Evolutionary conservation across 768 basidiomycete species (phyloP).

Genomic region (Mycena capillaripes): DNA sequence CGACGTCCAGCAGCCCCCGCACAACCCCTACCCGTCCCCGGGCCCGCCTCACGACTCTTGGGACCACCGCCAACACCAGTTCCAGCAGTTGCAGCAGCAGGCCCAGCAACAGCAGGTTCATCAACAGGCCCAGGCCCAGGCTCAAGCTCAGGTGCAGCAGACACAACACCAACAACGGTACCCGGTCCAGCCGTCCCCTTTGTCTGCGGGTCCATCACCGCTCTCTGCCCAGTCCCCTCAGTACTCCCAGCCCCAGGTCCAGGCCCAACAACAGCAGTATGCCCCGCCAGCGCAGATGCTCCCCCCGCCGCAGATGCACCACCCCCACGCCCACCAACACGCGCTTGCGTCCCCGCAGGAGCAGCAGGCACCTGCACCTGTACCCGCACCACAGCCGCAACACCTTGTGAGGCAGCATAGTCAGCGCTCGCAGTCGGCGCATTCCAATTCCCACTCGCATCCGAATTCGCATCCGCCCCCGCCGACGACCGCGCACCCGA

Average conservation of each 20-base stretch:
- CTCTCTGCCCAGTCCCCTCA: background rate
- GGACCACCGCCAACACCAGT: slow-evolving; percentile 50
- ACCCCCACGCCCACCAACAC: slow-evolving; percentile 1
- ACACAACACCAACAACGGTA: slow-evolving; percentile 2
- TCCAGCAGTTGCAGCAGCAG: slow-evolving; percentile 44
- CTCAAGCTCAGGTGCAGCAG: background rate
- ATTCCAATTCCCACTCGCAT: slow-evolving; percentile 39
- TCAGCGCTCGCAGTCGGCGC: slow-evolving; percentile 14
- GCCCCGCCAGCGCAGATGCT: slow-evolving; percentile 7
- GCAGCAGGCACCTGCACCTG: background rate
- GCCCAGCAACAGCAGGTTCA: background rate
- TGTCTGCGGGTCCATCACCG: background rate
- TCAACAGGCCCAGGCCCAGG: background rate
- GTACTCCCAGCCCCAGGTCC: too few species aligned
- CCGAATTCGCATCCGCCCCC: background rate
- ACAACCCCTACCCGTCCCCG: slow-evolving; percentile 63
- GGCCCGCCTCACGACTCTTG: slow-evolving; percentile 57
- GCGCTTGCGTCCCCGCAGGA: slow-evolving; percentile 18
- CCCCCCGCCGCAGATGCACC: slow-evolving; percentile 15
- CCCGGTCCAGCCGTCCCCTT: slow-evolving; percentile 13
- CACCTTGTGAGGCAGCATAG: slow-evolving; percentile 13
- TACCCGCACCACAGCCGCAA: background rate
- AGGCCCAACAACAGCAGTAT: slow-evolving; percentile 21
- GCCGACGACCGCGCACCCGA: slow-evolving; percentile 4
- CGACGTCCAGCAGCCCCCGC: slow-evolving; percentile 45